Evolutionary conservation across 805 yeast species (phyloP).

Genomic region (Clavispora carvajalis): DNA sequence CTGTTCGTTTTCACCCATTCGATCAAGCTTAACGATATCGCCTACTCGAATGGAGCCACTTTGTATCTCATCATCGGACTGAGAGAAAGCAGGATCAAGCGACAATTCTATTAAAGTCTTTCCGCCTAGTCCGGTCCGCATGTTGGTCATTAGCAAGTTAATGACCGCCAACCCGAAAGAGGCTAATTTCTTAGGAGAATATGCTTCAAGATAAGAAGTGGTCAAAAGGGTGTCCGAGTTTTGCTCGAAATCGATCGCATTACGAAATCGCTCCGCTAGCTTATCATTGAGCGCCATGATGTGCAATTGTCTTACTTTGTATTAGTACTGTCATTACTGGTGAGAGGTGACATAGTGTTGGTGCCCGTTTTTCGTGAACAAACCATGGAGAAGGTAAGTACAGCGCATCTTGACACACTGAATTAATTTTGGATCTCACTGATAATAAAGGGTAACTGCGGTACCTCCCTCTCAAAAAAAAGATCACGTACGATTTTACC

Average conservation of each 20-base stretch:
- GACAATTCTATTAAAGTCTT: slow-evolving; percentile 59
- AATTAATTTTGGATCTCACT: slow-evolving; percentile 13
- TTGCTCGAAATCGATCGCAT: slow-evolving; percentile 36
- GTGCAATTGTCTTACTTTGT: neutral
- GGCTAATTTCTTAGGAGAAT: slow-evolving; percentile 62
- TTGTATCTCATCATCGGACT: slow-evolving; percentile 28
- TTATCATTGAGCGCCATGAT: slow-evolving; percentile 4
- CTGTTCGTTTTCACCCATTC: slow-evolving; percentile 27
- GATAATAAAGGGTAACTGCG: slow-evolving; percentile 2
- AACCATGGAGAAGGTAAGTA: slow-evolving; percentile 8
- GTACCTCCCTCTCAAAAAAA: neutral
- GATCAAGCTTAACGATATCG: slow-evolving; percentile 65
- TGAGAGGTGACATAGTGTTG: slow-evolving; percentile 9
- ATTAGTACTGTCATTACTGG: slow-evolving; percentile 1
- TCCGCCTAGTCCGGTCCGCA: slow-evolving; percentile 79
- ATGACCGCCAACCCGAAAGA: slow-evolving; percentile 69
- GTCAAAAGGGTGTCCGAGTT: slow-evolving; percentile 30
- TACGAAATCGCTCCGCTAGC: slow-evolving; percentile 14
- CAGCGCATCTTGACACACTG: slow-evolving; percentile 25
- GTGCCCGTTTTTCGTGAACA: slow-evolving; percentile 28
- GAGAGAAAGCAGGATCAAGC: slow-evolving; percentile 44
- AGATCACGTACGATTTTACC: slow-evolving; percentile 8
- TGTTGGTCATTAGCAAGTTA: slow-evolving; percentile 55
- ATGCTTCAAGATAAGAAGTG: slow-evolving; percentile 25
- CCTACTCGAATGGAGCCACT: slow-evolving; percentile 61